phyloP scores from a whole-genome alignment of 192 early-diverging fungal genomes.

The Rhizophagus sp. region DNA sequence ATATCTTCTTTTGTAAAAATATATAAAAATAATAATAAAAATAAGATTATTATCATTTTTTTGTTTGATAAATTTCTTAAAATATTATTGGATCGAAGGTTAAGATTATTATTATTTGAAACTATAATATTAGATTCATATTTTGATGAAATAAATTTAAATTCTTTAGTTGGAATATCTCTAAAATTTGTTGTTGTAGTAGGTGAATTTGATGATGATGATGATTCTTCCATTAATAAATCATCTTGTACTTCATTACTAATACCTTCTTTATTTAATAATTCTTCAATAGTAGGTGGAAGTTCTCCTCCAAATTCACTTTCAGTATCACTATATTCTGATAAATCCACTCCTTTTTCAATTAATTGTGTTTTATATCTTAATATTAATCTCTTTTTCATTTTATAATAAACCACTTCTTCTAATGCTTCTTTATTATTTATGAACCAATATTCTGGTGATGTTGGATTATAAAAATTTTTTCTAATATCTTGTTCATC shows the following conservation, averaged over 20 bases:
- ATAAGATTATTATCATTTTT: neutral
- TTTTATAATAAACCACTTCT: slow-evolving; percentile 22
- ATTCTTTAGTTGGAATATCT: too few species aligned
- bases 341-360: neutral
- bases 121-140: neutral
- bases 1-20: neutral
- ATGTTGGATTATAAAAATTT: slow-evolving; percentile 1
- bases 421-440: slow-evolving; percentile 12
- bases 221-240: neutral
- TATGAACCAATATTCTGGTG: slow-evolving; percentile 18
- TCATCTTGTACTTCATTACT: neutral
- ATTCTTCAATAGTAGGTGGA: neutral
- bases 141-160: neutral
- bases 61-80: neutral
- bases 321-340: neutral
- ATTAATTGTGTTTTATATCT: slow-evolving; percentile 4
- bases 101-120: neutral
- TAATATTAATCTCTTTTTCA: slow-evolving; percentile 13
- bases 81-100: neutral
- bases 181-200: neutral
- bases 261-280: neutral
- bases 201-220: neutral
- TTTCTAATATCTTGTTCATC: neutral
- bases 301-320: neutral
- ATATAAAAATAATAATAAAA: neutral